Percentiles rank a stretch among this genome's conserved stretches.
phyloP scores from a whole-genome alignment of 164 flowering plant species.

The Paratinospora sagittata region DNA sequence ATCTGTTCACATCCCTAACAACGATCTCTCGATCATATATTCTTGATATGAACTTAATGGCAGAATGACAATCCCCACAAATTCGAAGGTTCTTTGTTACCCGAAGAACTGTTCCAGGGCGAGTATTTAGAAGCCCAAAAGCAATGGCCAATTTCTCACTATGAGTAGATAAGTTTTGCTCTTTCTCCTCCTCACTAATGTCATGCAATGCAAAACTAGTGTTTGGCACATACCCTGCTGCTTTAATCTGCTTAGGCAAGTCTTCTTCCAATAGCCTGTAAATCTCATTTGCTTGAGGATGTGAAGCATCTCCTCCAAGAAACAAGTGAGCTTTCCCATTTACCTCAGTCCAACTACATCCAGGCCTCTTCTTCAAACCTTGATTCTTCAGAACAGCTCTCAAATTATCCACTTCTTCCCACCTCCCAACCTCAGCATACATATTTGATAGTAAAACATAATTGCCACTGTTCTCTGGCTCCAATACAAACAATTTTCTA shows the following conservation, averaged over 20 bases:
- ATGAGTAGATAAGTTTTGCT: constrained; percentile 1
- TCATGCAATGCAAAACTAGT: constrained; percentile 11
- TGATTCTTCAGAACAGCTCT: constrained; percentile 4
- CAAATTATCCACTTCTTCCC: constrained; percentile 8
- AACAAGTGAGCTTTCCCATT: constrained; percentile 10
- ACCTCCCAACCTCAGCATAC: constrained; percentile 10
- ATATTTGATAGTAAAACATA: constrained; percentile 9
- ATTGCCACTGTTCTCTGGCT: constrained; percentile 11
- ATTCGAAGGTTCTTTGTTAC: constrained; percentile 10
- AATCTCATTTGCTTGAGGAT: constrained; percentile 11
- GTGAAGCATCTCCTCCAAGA: constrained; percentile 10
- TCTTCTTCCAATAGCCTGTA: constrained; percentile 8
- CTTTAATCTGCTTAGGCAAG: constrained; percentile 6
- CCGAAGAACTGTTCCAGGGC: constrained; percentile 8
- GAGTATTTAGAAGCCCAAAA: constrained; percentile 9
- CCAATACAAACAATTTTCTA: constrained; percentile 5
- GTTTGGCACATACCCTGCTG: constrained; percentile 7
- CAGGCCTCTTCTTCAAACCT: constrained; percentile 9
- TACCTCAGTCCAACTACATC: constrained; percentile 10
- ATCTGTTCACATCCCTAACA: constrained; percentile 10
- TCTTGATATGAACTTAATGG: constrained; percentile 7
- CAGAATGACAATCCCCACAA: constrained; percentile 8
- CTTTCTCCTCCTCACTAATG: constrained; percentile 11
- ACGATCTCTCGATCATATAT: constrained; percentile 9
- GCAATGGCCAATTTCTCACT: constrained; percentile 11